Evolutionary conservation across 2,329 filamentous ascomycete species (phyloP), one percentile per base, ranked within the genome.

Genomic region (Claviceps sp.): DNA sequence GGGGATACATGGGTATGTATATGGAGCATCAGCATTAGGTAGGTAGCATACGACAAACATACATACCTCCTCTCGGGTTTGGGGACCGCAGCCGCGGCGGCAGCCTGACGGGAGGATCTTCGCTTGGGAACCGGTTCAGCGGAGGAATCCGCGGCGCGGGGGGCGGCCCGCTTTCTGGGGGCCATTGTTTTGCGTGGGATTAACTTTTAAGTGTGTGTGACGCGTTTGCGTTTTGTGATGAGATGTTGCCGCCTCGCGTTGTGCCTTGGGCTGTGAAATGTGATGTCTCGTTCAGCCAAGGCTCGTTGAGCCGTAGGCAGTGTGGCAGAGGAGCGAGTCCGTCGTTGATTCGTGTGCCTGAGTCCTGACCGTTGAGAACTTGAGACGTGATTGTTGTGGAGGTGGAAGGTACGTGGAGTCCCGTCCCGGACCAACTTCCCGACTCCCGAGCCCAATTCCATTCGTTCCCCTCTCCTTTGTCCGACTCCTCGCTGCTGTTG

Each of bases 61-160:
- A 17, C 46, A 17, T 38, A 48, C 34, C 26, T 22, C 34, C 26
- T 22, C 4, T 48, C n/a, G 30, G 30, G 30, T 40, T 40, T 34
- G n/a, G 16, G 6, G n/a, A 47, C 8, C 24, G 50, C 51, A 2
- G 52, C 45, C 1, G 52, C 54, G 2, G 52, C 43, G 1, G 52
- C 54, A 2, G 59, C 58, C 45, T 62, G 58, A n/a, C 63, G 62
- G 43, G 58, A 54, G 14, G 62, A 65, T 7, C 62, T 58, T 48
- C 63, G 56, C 56, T 63, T 63, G 50, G 59, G 52, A 3, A 54
- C 16, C 6, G 61, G 56, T 50, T 62, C 58, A 13, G 16, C 46
- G 22, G 39, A 30, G n/a, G 49, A 47, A 4, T 52, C 52, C 5
- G 55, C 55, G 14, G 52, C 52, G 26, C 45, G 50, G 7, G 41